Conservation (phyloP, 2,329 filamentous ascomycete genomes). For the Calonectria pteridis region DNA sequence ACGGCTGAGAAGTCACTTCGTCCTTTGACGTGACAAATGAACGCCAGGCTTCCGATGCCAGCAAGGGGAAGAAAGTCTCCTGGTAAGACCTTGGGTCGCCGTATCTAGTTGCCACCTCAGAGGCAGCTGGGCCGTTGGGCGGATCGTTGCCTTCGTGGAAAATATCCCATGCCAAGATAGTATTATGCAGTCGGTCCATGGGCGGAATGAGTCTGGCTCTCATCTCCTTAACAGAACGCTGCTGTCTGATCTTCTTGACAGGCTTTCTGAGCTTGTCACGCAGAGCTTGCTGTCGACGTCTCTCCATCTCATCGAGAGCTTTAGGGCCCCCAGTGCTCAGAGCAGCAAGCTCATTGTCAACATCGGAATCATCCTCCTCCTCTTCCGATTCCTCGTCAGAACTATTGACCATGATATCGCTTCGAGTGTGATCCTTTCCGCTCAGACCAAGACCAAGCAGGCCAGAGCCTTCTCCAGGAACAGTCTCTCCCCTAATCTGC, state of each 20-base stretch:
- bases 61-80: conserved; percentile 87
- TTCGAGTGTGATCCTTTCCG: conserved; percentile 85
- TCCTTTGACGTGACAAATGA: conserved; percentile 91
- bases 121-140: conserved; percentile 80
- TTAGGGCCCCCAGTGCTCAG: conserved; percentile 63
- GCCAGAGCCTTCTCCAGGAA: conserved; percentile 80
- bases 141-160: conserved; percentile 91
- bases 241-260: conserved; percentile 84
- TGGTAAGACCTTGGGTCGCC: conserved; percentile 83
- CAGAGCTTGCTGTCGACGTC: conserved; percentile 59
- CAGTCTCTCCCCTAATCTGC: conserved; percentile 52
- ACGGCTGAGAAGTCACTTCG: conserved; percentile 82
- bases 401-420: conserved; percentile 91
- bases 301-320: conserved; percentile 61
- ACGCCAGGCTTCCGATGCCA: conserved; percentile 96
- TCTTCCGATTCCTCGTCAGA: conserved; percentile 81
- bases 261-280: conserved; percentile 74
- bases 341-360: conserved; percentile 64
- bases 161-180: conserved; percentile 93
- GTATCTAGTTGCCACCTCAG: conserved; percentile 83
- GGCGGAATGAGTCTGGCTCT: conserved; percentile 91
- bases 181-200: conserved; percentile 85
- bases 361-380: conserved; percentile 70
- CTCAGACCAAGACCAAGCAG: conserved; percentile 77
- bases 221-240: conserved; percentile 91